phyloP scores from a whole-genome alignment of 2,329 filamentous ascomycete species.

The Monosporascus cannonballus region DNA sequence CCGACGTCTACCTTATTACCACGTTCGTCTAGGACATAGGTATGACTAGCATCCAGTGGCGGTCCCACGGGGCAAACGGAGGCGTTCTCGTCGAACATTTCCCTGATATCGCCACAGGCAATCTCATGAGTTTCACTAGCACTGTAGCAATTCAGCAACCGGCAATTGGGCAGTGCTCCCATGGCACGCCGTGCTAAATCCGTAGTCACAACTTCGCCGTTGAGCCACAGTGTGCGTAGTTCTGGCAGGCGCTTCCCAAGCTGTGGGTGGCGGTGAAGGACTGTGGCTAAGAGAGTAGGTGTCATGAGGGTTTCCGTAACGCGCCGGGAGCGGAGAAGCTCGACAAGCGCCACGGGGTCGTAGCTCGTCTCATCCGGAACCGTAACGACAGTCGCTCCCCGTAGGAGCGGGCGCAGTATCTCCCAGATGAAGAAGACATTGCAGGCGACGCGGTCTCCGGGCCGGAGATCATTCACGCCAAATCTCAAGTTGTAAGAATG shows the following conservation, averaged over 20 bases:
- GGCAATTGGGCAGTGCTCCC: slow-evolving; percentile 60
- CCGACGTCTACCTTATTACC: slow-evolving; percentile 59
- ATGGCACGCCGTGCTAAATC: slow-evolving; percentile 66
- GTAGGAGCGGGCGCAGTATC: slow-evolving; percentile 68
- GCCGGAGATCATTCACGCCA: slow-evolving; percentile 58
- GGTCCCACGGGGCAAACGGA: slow-evolving; percentile 69
- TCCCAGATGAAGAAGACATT: slow-evolving; percentile 89
- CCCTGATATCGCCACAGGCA: slow-evolving; percentile 67
- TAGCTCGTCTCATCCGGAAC: slow-evolving; percentile 74
- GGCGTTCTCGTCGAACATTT: slow-evolving; percentile 57
- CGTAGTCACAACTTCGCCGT: slow-evolving; percentile 76
- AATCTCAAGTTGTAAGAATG: slow-evolving; percentile 71
- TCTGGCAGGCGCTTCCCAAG: slow-evolving; percentile 58
- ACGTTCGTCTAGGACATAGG: slow-evolving; percentile 67
- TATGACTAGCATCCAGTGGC: slow-evolving; percentile 60
- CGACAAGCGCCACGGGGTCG: slow-evolving; percentile 67
- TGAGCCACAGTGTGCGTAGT: slow-evolving; percentile 69
- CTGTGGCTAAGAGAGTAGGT: slow-evolving; percentile 68
- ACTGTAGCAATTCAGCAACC: slow-evolving; percentile 74
- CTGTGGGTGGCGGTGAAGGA: slow-evolving; percentile 63
- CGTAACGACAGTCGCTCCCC: slow-evolving; percentile 69
- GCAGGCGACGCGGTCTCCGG: slow-evolving; percentile 75
- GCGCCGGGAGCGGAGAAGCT: slow-evolving; percentile 57
- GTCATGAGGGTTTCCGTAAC: slow-evolving; percentile 83
- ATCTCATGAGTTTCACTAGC: slow-evolving; percentile 79